These are phyloP conservation scores for Trichoderma parareesei DNA, from an alignment of 495 filamentous ascomycete species.

Conservation along the genomic window DNA sequence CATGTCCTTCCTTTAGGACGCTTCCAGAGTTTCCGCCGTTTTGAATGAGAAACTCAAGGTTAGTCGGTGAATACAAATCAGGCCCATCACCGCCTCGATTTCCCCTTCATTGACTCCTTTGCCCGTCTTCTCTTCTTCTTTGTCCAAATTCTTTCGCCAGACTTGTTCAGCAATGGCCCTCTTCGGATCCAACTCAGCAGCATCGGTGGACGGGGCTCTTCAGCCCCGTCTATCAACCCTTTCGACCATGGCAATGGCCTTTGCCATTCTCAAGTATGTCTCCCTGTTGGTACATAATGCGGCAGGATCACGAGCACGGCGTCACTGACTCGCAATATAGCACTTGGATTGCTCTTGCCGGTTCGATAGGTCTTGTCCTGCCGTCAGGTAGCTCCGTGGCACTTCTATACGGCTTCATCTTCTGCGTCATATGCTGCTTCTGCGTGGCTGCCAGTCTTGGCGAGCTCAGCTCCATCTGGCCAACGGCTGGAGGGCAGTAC, in stretches of 20 bases:
- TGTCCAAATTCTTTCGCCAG: background rate
- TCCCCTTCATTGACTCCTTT: background rate
- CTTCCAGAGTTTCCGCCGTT: background rate
- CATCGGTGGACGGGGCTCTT: slow-evolving; percentile 3
- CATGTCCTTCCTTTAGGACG: background rate
- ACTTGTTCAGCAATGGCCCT: background rate
- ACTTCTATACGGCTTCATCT: slow-evolving; percentile 28
- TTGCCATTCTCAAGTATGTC: slow-evolving; percentile 29
- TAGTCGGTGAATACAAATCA: slow-evolving; percentile 4
- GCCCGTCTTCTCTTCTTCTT: background rate
- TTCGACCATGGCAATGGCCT: slow-evolving; percentile 27
- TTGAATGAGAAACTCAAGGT: background rate
- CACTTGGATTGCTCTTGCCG: slow-evolving; percentile 29
- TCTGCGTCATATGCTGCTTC: slow-evolving; percentile 33
- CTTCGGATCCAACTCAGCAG: background rate
- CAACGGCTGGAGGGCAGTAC: slow-evolving; percentile 47
- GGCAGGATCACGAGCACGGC: background rate
- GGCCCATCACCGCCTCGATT: background rate
- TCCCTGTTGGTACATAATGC: background rate
- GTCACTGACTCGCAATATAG: slow-evolving; percentile 14
- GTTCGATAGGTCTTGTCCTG: slow-evolving; percentile 27
- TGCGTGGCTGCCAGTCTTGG: slow-evolving; percentile 38
- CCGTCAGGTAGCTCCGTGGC: slow-evolving; percentile 27
- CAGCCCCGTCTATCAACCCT: slow-evolving; percentile 24
- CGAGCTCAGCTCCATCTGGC: slow-evolving; percentile 44